A percentile compares a stretch with the other conserved stretches of the same genome.
Evolutionary conservation across 2,329 filamentous ascomycete species (phyloP).

Genomic region (Penicillium sp.): DNA sequence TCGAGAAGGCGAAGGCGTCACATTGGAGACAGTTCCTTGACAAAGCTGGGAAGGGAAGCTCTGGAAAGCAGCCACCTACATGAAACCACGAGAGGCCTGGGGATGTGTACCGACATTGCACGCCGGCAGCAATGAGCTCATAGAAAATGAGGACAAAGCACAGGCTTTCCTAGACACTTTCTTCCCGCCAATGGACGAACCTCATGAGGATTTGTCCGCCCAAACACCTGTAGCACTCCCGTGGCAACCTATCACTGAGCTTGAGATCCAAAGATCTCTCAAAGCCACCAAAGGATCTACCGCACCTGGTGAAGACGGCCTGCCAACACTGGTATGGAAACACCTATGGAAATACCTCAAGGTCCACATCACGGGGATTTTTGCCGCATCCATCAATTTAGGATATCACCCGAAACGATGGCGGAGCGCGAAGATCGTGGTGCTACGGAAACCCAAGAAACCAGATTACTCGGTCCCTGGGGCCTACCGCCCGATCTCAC

Average conservation of each 20-base stretch:
- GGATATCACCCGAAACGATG: constrained; percentile 6
- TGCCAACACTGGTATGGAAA: neutral
- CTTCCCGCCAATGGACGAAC: neutral
- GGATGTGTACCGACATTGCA: constrained; percentile 6
- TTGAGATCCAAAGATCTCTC: neutral
- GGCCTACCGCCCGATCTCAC: constrained; percentile 25
- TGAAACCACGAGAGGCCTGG: constrained; percentile 6
- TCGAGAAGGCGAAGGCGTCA: constrained; percentile 16
- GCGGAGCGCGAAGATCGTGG: constrained; percentile 13
- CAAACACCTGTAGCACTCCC: neutral
- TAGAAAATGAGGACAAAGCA: too few relatives aligned
- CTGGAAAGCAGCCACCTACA: constrained; percentile 12
- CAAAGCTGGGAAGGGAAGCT: constrained; percentile 6
- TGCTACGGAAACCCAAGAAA: constrained; percentile 11
- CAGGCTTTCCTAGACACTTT: neutral
- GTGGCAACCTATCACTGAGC: neutral
- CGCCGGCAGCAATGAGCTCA: neutral
- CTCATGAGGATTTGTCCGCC: neutral
- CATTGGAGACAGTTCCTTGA: constrained; percentile 23
- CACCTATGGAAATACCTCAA: neutral
- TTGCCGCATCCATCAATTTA: constrained; percentile 6
- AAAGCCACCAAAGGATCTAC: neutral
- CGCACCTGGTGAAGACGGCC: neutral
- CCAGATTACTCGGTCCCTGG: constrained; percentile 18
- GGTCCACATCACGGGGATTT: neutral